phyloP scores from a whole-genome alignment of 2,329 filamentous ascomycete genomes.

The Ophiocordyceps camponoti-saundersi region DNA sequence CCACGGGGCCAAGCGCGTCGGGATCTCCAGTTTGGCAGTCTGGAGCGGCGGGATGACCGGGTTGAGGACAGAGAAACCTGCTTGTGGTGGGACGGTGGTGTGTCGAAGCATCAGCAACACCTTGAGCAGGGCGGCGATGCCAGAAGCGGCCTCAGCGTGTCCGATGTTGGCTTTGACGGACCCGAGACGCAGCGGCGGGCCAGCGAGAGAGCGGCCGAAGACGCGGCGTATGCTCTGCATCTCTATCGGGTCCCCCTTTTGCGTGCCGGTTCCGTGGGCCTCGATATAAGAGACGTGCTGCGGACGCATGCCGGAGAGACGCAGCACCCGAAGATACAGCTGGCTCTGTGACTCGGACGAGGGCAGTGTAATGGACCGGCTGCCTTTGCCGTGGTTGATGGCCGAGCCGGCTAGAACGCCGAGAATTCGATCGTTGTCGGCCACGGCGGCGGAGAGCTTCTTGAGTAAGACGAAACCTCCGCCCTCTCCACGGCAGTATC shows the following conservation, averaged over 20 bases:
- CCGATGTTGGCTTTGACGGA: conserved; percentile 13
- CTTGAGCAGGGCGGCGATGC: conserved; percentile 14
- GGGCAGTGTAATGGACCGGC: conserved; percentile 56
- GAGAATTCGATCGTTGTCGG: conserved; percentile 48
- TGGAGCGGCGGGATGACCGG: conserved; percentile 9
- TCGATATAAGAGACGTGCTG: not conserved
- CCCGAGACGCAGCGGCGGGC: conserved; percentile 23
- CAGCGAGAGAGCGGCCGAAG: conserved; percentile 3
- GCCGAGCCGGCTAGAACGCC: conserved; percentile 44
- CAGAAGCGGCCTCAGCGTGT: conserved; percentile 11
- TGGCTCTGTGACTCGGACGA: conserved; percentile 27
- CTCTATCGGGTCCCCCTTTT: conserved; percentile 1
- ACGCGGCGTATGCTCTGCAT: conserved; percentile 2
- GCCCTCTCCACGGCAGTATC: conserved; percentile 36
- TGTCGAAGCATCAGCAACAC: conserved; percentile 14
- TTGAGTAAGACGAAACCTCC: conserved; percentile 31
- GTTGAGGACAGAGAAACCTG: conserved; percentile 10
- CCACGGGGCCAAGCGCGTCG: conserved; percentile 5
- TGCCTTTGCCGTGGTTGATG: conserved; percentile 57
- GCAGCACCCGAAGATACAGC: not conserved
- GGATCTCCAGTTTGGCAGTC: conserved; percentile 4
- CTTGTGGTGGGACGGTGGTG: conserved; percentile 8
- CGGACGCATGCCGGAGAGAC: not conserved
- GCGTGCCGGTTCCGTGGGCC: conserved; percentile 1
- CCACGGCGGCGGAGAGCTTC: conserved; percentile 23